Percentiles rank a stretch among this genome's conserved stretches.
phyloP scores from a whole-genome alignment of 2,329 filamentous ascomycete species.

The Mycosphaerella sp. region DNA sequence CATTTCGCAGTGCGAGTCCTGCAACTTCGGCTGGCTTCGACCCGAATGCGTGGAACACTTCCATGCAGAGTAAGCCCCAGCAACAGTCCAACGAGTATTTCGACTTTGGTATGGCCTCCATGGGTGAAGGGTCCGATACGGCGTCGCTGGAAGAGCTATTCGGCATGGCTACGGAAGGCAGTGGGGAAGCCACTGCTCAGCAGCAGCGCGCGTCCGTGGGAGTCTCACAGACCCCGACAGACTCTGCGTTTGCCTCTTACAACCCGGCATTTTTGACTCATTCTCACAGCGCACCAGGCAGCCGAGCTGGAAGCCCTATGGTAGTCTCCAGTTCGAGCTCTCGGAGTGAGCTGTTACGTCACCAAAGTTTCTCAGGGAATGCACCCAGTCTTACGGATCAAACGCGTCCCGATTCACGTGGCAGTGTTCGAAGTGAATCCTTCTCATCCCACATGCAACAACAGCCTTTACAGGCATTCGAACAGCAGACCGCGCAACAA shows the following conservation, averaged over 20 bases:
- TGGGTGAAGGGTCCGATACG: slow-evolving; percentile 19
- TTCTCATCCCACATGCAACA: slow-evolving; percentile 22
- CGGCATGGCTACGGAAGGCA: slow-evolving; percentile 22
- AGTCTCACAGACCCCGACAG: slow-evolving; percentile 30
- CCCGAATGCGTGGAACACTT: slow-evolving; percentile 65
- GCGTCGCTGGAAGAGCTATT: slow-evolving; percentile 31
- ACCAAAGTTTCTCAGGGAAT: slow-evolving; percentile 30
- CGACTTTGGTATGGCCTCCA: slow-evolving; percentile 20
- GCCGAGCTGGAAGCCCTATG: slow-evolving; percentile 42
- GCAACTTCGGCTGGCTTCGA: slow-evolving; percentile 57
- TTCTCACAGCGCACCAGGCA: slow-evolving; percentile 35
- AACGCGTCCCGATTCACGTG: slow-evolving; percentile 31
- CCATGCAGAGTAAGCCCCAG: slow-evolving; percentile 50
- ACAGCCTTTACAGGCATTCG: slow-evolving; percentile 20
- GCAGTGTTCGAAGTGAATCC: slow-evolving; percentile 32
- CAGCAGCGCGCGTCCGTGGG: slow-evolving; percentile 27
- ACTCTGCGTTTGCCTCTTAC: slow-evolving; percentile 21
- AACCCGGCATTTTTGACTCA: slow-evolving; percentile 33
- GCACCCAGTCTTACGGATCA: slow-evolving; percentile 26
- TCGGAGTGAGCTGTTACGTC: slow-evolving; percentile 29
- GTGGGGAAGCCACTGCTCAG: slow-evolving; percentile 17
- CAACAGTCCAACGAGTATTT: slow-evolving; percentile 26
- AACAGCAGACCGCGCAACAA: slow-evolving; percentile 17
- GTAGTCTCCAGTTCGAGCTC: slow-evolving; percentile 36
- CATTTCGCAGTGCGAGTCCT: slow-evolving; percentile 53